phyloP scores from a whole-genome alignment of 192 early-diverging fungal species.

The Podila horticola region DNA sequence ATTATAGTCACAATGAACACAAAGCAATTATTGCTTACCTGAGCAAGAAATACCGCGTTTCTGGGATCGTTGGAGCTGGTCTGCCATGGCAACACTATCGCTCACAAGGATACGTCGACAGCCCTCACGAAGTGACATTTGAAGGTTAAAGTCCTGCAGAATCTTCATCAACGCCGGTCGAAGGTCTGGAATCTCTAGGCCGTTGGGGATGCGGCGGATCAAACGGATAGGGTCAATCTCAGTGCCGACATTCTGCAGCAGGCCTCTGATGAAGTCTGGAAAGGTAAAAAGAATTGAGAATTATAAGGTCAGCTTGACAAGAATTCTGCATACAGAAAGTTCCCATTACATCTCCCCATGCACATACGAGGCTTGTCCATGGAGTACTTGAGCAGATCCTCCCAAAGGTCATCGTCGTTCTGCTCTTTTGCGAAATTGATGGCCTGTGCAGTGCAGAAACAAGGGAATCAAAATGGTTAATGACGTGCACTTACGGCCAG shows the following conservation, averaged over 20 bases:
- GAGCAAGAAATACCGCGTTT: conserved; percentile 72
- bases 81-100: conserved; percentile 85
- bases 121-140: conserved; percentile 90
- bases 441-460: conserved; percentile 61
- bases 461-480: conserved; percentile 5
- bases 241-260: conserved; percentile 90
- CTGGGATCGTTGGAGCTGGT: conserved; percentile 72
- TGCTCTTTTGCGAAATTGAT: conserved; percentile 99
- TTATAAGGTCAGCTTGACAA: not conserved
- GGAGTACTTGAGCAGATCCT: conserved; percentile 92
- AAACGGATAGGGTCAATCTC: conserved; percentile 87
- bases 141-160: conserved; percentile 91
- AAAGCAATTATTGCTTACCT: conserved; percentile 34
- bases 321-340: no score
- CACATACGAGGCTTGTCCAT: conserved; percentile 92
- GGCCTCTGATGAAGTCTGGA: conserved; percentile 87
- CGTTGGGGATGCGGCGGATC: conserved; percentile 83
- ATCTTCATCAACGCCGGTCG: conserved; percentile 87
- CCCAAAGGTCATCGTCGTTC: conserved; percentile 95
- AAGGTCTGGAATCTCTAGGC: conserved; percentile 83
- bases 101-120: conserved; percentile 90
- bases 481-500: not conserved
- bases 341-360: not conserved
- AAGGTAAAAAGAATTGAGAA: not conserved
- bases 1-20: no score